Evolutionary conservation across 129 eudicot species (phyloP), one percentile per base, ranked within the genome.

Genomic region (Cynara cardunculus): DNA sequence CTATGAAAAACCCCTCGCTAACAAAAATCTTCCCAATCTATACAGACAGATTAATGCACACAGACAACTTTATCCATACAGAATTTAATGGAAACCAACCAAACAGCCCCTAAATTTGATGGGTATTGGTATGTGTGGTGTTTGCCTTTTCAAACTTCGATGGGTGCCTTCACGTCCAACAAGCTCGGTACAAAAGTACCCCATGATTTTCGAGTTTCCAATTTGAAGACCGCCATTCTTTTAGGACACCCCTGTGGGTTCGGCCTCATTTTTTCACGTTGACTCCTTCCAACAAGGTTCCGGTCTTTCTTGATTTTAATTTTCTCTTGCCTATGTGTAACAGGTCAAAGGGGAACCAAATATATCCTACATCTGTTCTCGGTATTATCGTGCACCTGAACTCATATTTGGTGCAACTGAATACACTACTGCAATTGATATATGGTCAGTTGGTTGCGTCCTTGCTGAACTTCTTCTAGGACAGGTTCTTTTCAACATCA

Each of bases 371-470:
- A 90, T 90, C 27, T 90, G 94, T 84, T 90, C 94, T 30, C 83
- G 94, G 19, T 90, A 90, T 31, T 90, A 90, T 75, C 91, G 91
- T 31, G 94, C 91, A 21, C 94, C 94, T 27, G 94, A 90, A 75
- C 91, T 90, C 82, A 90, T 90, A 44, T 90, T 90, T 62, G 94
- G 94, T 62, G 94, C 94, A 35, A 90, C 94, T 71, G 94, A 90
- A 75, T 90, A 90, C 87, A 90, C 89, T 11, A 79, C 87, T 41
- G 94, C 94, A 44, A 90, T 90, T 79, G 94, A 90, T 83, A 82
- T 90, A 30, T 90, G 94, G 94, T 90, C 94, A 27, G 94, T 88
- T 26, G 94, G 94, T 46, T 90, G 91, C 75, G 94, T 90, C 25
- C 87, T 90, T 66, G 94, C 94, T n/a, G 94, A 90, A 77, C 81